Evolutionary conservation across 106 monocot species (phyloP).

Genomic region (Platanthera zijinensis): DNA sequence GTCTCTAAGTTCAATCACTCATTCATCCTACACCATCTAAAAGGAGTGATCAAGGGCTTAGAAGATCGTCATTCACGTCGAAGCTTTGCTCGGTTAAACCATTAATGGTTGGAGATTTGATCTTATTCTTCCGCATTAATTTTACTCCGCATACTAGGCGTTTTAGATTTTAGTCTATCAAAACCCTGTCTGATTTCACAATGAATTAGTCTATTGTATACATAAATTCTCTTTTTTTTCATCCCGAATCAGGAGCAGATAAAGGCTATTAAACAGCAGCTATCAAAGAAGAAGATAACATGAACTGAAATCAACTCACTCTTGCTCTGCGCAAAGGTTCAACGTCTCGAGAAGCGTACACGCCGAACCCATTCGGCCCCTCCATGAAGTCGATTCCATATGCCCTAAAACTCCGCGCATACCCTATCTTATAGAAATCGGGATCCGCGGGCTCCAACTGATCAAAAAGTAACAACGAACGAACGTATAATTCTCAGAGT

Average conservation of each 20-base stretch:
- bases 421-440: slow-evolving; percentile 92
- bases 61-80: too few relatives aligned
- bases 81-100: too few relatives aligned
- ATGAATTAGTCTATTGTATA: too few relatives aligned
- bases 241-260: background rate
- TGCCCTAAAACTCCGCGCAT: slow-evolving; percentile 63
- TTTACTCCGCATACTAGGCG: too few relatives aligned
- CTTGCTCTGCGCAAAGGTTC: slow-evolving; percentile 78
- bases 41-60: too few relatives aligned
- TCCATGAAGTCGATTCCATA: slow-evolving; percentile 91
- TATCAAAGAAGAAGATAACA: background rate
- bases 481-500: background rate
- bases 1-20: too few relatives aligned
- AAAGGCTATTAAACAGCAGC: background rate
- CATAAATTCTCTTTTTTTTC: background rate
- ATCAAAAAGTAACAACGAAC: slow-evolving; percentile 4
- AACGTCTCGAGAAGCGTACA: slow-evolving; percentile 73
- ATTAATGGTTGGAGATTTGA: too few relatives aligned
- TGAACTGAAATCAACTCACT: slow-evolving; percentile 25
- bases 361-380: slow-evolving; percentile 83
- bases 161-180: too few relatives aligned
- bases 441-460: slow-evolving; percentile 83
- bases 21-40: too few relatives aligned
- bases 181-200: background rate
- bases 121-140: too few relatives aligned